Conservation (phyloP, 306 rosid species). For the Vigna hirtella region DNA sequence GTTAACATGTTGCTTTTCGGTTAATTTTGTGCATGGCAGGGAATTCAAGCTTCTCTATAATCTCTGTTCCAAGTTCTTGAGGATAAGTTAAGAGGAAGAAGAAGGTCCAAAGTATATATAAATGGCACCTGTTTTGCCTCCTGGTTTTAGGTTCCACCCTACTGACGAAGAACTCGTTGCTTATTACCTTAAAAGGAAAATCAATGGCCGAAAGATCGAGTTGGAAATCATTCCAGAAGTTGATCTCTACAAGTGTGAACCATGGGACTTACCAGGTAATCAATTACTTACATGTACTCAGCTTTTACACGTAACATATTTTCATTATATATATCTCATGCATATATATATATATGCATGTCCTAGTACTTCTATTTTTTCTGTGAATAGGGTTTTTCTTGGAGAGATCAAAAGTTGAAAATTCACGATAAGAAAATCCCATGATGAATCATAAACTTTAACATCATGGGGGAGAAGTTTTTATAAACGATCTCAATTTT, state of each 20-base stretch:
- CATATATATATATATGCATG: not conserved
- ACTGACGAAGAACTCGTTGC: constrained; percentile 95
- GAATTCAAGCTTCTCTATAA: constrained; percentile 1
- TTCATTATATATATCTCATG: not conserved
- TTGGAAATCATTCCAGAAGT: constrained; percentile 94
- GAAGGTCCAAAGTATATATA: constrained; percentile 46
- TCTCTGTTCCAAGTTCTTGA: not conserved
- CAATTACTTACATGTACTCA: not conserved
- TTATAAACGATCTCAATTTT: not conserved
- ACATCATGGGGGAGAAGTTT: not conserved
- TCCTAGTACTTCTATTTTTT: not conserved
- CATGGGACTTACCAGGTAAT: constrained; percentile 96
- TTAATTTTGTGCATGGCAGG: constrained; percentile 17
- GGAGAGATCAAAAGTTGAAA: not conserved
- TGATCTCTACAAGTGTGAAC: constrained; percentile 97
- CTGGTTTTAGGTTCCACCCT: constrained; percentile 94
- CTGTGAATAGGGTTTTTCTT: not conserved
- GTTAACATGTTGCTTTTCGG: not conserved
- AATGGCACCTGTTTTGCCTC: constrained; percentile 91
- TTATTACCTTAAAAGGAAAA: constrained; percentile 90
- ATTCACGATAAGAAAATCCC: not conserved
- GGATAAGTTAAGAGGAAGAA: constrained; percentile 30
- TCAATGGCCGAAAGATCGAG: constrained; percentile 81
- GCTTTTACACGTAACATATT: not conserved
- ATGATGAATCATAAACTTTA: not conserved